Conservation (phyloP, 305 asterid species). For the Withania somnifera region DNA sequence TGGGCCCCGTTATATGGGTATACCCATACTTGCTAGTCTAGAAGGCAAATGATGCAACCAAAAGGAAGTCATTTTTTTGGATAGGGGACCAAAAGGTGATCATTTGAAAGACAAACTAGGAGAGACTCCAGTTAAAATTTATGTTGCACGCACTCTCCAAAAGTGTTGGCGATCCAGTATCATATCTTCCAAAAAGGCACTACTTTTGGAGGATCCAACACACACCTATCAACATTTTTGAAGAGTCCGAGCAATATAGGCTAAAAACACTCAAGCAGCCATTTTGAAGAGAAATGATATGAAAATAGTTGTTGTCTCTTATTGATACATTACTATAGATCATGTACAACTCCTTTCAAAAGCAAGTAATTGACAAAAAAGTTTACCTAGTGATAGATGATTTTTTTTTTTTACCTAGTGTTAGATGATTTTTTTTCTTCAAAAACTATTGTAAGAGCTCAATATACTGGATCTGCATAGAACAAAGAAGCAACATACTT, state of each 20-base stretch:
- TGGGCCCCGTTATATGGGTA: neutral
- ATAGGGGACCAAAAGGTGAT: too few species aligned
- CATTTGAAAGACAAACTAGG: too few species aligned
- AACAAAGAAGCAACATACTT: neutral
- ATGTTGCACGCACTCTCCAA: too few species aligned
- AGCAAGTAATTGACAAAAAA: neutral
- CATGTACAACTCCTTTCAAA: neutral
- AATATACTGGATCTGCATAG: neutral
- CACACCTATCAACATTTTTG: too few species aligned
- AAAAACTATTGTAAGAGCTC: neutral
- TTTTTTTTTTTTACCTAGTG: neutral
- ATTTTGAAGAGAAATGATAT: neutral
- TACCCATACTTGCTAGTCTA: neutral
- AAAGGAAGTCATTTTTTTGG: neutral
- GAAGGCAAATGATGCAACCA: neutral
- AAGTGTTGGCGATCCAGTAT: too few species aligned
- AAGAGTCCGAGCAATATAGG: neutral
- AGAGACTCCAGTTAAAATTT: too few species aligned
- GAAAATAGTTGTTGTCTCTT: too few species aligned
- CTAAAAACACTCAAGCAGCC: neutral
- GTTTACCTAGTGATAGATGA: neutral
- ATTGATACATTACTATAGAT: neutral
- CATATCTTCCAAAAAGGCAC: too few species aligned
- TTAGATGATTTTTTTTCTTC: neutral
- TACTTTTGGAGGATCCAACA: too few species aligned